Percentiles rank a stretch among this genome's conserved stretches.
Evolutionary conservation across 2,329 filamentous ascomycete species (phyloP).

Genomic region (Domatiomyces catenatus): DNA sequence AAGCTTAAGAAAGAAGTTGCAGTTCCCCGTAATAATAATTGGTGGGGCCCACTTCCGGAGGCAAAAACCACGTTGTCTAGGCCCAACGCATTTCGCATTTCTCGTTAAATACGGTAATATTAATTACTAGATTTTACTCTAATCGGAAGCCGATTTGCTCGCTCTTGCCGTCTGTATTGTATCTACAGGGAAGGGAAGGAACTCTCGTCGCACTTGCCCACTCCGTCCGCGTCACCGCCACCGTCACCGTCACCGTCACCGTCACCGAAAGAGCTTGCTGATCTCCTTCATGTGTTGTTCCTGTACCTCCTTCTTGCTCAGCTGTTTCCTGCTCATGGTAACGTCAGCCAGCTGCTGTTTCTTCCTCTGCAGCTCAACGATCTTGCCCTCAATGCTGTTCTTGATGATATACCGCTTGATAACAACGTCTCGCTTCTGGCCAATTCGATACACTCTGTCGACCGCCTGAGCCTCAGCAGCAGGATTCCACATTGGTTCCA

Average conservation of each 20-base stretch:
- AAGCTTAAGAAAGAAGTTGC: not conserved
- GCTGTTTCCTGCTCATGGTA: constrained; percentile 52
- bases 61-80: not conserved
- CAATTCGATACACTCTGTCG: constrained; percentile 79
- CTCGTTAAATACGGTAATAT: not conserved
- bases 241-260: not conserved
- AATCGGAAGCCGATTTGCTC: too few relatives aligned
- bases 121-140: too few relatives aligned
- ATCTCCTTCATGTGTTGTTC: constrained; percentile 18
- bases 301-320: constrained; percentile 16
- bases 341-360: constrained; percentile 83
- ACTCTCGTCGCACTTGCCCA: too few relatives aligned
- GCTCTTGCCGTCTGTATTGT: too few relatives aligned
- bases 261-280: constrained; percentile 14
- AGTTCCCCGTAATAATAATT: not conserved
- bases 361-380: constrained; percentile 75
- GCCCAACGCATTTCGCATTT: not conserved
- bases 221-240: too few relatives aligned
- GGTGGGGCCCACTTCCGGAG: not conserved
- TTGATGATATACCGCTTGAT: constrained; percentile 83
- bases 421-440: constrained; percentile 76
- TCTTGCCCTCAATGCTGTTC: constrained; percentile 84
- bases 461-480: constrained; percentile 88
- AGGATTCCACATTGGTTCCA: constrained; percentile 97
- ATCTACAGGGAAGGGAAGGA: too few relatives aligned